Conservation (phyloP, 106 monocot genomes). For the Platanthera zijinensis region DNA sequence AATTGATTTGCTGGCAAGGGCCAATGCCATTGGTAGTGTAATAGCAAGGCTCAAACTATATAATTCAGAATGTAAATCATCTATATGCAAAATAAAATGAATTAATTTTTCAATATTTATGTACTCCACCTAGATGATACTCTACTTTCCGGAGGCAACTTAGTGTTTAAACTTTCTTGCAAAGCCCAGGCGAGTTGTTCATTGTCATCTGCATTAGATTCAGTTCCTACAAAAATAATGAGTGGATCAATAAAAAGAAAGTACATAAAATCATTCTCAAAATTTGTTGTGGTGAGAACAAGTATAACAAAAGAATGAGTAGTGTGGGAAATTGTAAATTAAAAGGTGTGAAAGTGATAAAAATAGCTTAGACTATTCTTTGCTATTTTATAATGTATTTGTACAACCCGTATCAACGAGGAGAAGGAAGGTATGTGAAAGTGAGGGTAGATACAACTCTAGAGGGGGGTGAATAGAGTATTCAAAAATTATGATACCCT, state of each 20-base stretch:
- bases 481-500: too few relatives aligned
- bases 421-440: too few relatives aligned
- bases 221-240: conserved; percentile 25
- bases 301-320: background rate
- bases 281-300: background rate
- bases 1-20: too few relatives aligned
- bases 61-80: too few relatives aligned
- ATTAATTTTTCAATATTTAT: too few relatives aligned
- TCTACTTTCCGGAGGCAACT: conserved; percentile 40
- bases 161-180: conserved; percentile 71
- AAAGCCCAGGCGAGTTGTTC: conserved; percentile 82
- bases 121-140: conserved; percentile 21
- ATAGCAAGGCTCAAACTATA: too few relatives aligned
- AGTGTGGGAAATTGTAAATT: background rate
- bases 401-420: too few relatives aligned
- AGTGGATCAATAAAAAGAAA: background rate
- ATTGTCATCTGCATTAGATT: conserved; percentile 61
- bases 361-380: background rate
- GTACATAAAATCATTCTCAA: background rate
- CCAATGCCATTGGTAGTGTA: too few relatives aligned
- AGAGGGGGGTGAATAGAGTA: too few relatives aligned
- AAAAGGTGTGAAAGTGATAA: background rate
- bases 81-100: too few relatives aligned
- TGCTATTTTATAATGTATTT: background rate
- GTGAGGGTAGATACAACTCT: too few relatives aligned